A percentile compares a stretch with the other conserved stretches of the same genome.
phyloP scores from a whole-genome alignment of 176 grass and related monocot genomes.

The Saccharum spontaneum region DNA sequence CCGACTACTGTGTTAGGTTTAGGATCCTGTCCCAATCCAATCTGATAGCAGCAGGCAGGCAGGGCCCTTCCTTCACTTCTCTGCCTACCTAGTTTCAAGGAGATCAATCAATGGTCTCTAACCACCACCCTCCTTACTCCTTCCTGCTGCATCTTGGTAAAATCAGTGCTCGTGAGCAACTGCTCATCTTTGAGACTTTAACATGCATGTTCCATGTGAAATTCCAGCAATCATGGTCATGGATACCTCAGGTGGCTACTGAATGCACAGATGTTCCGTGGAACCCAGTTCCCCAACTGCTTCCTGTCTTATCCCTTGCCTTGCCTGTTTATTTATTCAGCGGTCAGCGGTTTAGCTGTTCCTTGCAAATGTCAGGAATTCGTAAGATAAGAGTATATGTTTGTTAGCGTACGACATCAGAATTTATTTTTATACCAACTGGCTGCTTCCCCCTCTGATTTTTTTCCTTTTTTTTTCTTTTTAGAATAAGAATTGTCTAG shows the following conservation, averaged over 20 bases:
- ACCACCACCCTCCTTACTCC: background rate
- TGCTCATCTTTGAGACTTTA: background rate
- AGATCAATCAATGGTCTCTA: constrained; percentile 5
- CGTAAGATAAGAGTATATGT: background rate
- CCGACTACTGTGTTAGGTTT: background rate
- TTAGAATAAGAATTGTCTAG: background rate
- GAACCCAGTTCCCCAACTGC: constrained; percentile 26
- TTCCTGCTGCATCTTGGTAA: background rate
- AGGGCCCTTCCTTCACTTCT: background rate
- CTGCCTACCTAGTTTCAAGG: background rate
- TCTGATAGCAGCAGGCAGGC: background rate
- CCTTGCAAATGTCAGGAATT: constrained; percentile 18
- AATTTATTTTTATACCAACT: background rate
- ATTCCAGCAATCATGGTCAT: background rate
- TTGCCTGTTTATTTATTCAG: constrained; percentile 30
- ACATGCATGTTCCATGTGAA: constrained; percentile 19
- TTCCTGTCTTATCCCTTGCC: constrained; percentile 6
- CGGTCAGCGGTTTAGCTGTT: background rate
- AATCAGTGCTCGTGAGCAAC: constrained; percentile 21
- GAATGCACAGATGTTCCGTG: constrained; percentile 29
- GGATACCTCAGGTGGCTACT: constrained; percentile 23
- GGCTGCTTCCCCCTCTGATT: background rate
- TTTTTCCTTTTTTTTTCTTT: background rate
- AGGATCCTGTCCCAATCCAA: constrained; percentile 1
- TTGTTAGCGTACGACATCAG: background rate